A percentile compares a stretch with the other conserved stretches of the same genome.
Conservation (phyloP, 83 land plant species). For the Picea abies region DNA sequence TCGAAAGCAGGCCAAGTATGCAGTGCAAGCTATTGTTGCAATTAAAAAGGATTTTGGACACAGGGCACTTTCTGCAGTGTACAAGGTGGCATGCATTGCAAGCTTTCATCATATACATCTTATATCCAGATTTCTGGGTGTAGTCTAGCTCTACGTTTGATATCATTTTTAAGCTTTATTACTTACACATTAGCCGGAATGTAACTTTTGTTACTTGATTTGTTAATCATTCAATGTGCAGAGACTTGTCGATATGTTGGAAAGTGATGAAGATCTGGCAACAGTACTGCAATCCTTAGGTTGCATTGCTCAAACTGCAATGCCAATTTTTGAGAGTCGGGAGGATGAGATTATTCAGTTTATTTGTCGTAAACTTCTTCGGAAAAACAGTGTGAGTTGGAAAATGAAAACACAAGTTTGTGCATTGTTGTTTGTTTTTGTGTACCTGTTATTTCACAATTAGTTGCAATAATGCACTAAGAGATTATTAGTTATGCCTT, state of each 20-base stretch:
- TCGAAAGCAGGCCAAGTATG: slow-evolving; percentile 55
- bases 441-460: background rate
- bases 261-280: slow-evolving; percentile 16
- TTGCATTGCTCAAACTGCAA: slow-evolving; percentile 34
- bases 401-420: background rate
- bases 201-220: background rate
- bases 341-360: slow-evolving; percentile 32
- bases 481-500: slow-evolving; percentile 1
- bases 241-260: slow-evolving; percentile 21
- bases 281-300: slow-evolving; percentile 31
- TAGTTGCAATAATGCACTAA: slow-evolving; percentile 4
- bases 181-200: background rate
- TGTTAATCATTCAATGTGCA: background rate
- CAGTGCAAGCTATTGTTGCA: slow-evolving; percentile 40
- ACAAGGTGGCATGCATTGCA: slow-evolving; percentile 12
- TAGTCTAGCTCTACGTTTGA: background rate
- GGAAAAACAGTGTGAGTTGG: slow-evolving; percentile 11
- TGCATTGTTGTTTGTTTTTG: background rate
- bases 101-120: background rate
- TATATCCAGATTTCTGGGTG: background rate
- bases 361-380: slow-evolving; percentile 25
- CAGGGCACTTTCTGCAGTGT: slow-evolving; percentile 25
- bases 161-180: slow-evolving; percentile 5
- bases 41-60: slow-evolving; percentile 34
- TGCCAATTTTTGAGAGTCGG: slow-evolving; percentile 30